Conservation (phyloP, 345 rosid species). For the Salix purpurea region DNA sequence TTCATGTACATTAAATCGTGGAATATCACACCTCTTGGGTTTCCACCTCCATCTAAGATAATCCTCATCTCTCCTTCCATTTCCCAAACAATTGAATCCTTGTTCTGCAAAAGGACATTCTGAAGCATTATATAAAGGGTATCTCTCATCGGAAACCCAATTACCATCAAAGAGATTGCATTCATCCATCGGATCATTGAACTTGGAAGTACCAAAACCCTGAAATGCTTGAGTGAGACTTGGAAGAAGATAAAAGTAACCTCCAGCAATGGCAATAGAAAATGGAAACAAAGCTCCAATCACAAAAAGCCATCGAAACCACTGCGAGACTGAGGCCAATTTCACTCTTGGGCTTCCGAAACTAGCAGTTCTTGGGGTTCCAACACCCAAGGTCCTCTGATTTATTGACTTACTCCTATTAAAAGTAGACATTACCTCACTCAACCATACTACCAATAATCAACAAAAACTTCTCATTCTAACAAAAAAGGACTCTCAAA, state of each 20-base stretch:
- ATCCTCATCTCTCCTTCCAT: slow-evolving; percentile 55
- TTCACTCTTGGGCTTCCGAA: slow-evolving; percentile 31
- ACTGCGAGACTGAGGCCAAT: slow-evolving; percentile 34
- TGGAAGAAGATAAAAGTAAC: slow-evolving; percentile 65
- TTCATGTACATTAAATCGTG: slow-evolving; percentile 44
- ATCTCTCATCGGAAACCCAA: slow-evolving; percentile 59
- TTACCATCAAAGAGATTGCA: slow-evolving; percentile 59
- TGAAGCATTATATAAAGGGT: slow-evolving; percentile 64
- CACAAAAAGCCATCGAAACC: slow-evolving; percentile 48
- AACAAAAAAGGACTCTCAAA: background rate
- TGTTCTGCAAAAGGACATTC: slow-evolving; percentile 71
- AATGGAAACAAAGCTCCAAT: slow-evolving; percentile 52
- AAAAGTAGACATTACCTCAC: slow-evolving; percentile 44
- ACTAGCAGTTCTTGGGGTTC: slow-evolving; percentile 38
- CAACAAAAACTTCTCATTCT: slow-evolving; percentile 3
- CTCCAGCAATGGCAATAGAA: slow-evolving; percentile 42
- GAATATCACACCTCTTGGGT: slow-evolving; percentile 59
- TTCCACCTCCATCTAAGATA: slow-evolving; percentile 84
- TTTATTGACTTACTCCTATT: slow-evolving; percentile 34
- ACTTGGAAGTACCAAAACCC: slow-evolving; percentile 36
- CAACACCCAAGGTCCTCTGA: slow-evolving; percentile 36
- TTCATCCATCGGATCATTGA: slow-evolving; percentile 27
- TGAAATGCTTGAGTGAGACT: slow-evolving; percentile 46
- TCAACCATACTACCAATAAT: slow-evolving; percentile 24
- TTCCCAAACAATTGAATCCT: slow-evolving; percentile 74